Base-by-base conservation (phyloP, 768 basidiomycete species). In the Leccinum truebloodii region DNA sequence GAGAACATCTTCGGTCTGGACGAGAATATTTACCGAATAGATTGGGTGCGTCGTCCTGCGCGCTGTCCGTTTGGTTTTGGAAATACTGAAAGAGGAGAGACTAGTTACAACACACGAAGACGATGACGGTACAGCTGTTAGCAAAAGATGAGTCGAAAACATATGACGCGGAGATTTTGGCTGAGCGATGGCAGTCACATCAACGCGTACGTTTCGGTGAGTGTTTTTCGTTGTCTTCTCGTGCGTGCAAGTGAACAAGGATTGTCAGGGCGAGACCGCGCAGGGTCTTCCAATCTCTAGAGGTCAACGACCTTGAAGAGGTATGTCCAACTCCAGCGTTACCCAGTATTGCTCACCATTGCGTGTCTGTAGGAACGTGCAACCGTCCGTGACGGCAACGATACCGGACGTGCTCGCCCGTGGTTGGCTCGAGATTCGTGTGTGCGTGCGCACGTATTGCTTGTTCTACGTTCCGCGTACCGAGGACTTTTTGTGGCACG, bases 121-220 rank as follows among this genome's bases (percentile, higher is more conserved):
- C 78, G 34, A 81, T 89, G 76, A 88, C 89, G 0, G 76, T 90
- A 55, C 90, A 92, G 69, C 74, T 93, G 26, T 82, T 92, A 56
- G 89, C 89, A 13, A 92, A 92, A 68, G 91, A 92, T 55, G 90
- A 91, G 66, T 83, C 85, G 13, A 85, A 81, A 60, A 81, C 84
- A 34, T 90, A 92, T 60, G 90, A 93, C 66, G 84, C 88, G 0
- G 90, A 92, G 67, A 86, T 87, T 18, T 73, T 89, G 58, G 88
- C 86, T 12, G 88, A 86, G 4, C 81, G 90, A 44, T 94, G 91
- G 91, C 87, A 91, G 65, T 77, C 83, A 93, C 69, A 83, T 93
- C 57, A 87, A 91, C 57, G 85, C 89, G 0, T 93, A 83, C 70
- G 86, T 89, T 58, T 84, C 86, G 60, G 85, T 91, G 66, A 9